Conservation (phyloP, 1,284 basidiomycete species). For the Leucoagaricus sp. region DNA sequence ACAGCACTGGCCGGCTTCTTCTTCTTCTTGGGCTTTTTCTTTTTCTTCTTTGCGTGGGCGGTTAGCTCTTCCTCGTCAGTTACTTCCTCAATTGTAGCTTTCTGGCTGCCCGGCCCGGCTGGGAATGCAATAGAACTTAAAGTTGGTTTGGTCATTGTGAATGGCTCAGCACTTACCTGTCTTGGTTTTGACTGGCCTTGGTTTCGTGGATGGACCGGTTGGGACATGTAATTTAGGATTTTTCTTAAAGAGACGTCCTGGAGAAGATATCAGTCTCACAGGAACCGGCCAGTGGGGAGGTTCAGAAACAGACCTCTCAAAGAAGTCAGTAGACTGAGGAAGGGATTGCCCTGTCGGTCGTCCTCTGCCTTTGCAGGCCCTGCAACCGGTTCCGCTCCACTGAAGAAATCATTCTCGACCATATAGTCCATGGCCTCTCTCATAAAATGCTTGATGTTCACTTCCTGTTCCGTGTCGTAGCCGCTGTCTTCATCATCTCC, state of each 20-base stretch:
- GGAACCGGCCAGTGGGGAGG: conserved; percentile 11
- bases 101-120: conserved; percentile 31
- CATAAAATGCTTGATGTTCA: conserved; percentile 56
- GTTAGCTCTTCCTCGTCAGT: conserved; percentile 60
- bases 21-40: conserved; percentile 67
- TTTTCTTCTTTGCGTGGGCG: conserved; percentile 50
- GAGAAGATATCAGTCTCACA: background rate
- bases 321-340: conserved; percentile 69
- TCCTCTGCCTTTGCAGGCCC: conserved; percentile 38
- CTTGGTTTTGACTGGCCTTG: conserved; percentile 11
- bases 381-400: conserved; percentile 39
- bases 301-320: conserved; percentile 53
- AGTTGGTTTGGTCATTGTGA: background rate
- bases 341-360: conserved; percentile 67
- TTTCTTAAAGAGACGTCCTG: conserved; percentile 72
- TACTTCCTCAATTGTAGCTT: conserved; percentile 64
- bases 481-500: conserved; percentile 40
- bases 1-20: conserved; percentile 44
- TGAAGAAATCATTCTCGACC: conserved; percentile 57
- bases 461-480: conserved; percentile 72
- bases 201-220: conserved; percentile 22
- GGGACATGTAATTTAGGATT: conserved; percentile 52
- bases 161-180: conserved; percentile 1
- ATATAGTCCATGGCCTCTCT: conserved; percentile 73
- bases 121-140: background rate